Base-by-base conservation (phyloP, 2,329 filamentous ascomycete genomes). In the Fusarium sp. region DNA sequence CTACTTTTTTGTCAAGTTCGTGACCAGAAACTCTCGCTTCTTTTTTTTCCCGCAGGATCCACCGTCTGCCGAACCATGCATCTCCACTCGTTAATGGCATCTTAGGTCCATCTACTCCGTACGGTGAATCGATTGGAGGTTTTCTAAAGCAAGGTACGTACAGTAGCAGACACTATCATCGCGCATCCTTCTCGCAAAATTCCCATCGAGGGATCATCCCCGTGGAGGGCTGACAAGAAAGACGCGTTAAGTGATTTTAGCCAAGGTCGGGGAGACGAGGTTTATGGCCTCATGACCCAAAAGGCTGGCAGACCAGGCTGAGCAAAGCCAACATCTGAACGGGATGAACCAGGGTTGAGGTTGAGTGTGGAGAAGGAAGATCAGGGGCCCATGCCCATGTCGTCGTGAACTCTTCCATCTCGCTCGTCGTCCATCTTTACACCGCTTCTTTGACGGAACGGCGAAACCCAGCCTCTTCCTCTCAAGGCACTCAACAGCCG, bases 381-480 rank as follows among this genome's bases (percentile, higher is more conserved):
- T 68, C 71, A 68, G 59, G 71, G 71, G 67, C 57, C 66, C 37
- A 43, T 43, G 38, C n/a, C 37, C 47, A 52, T 30, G 45, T 50
- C 68, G 45, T 58, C 22, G 67, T 62, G 57, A 66, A 61, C 58
- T 43, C 64, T 58, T 54, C 54, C 54, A 58, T 70, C 47, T 30
- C 10, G 25, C 47, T 30, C 10, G 25, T 32, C 27, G 22, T 8
- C 61, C 27, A 25, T 8, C 61, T 25, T 65, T 74, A 74, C 71
- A 73, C 71, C 71, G 71, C 71, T 72, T 74, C 68, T 74, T 73
- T 47, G 57, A 59, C 25, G 25, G 25, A 27, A 27, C 45, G 45
- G 43, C 43, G 38, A 52, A 35, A 37, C n/a, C 38, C n/a, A 43
- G 38, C 56, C 32, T 37, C 38, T 37, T 52, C 52, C 71, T 59